Percentiles rank a stretch among this genome's conserved stretches.
Evolutionary conservation across 139 green algal species (phyloP).

Genomic region (Parachlorella kessleri): DNA sequence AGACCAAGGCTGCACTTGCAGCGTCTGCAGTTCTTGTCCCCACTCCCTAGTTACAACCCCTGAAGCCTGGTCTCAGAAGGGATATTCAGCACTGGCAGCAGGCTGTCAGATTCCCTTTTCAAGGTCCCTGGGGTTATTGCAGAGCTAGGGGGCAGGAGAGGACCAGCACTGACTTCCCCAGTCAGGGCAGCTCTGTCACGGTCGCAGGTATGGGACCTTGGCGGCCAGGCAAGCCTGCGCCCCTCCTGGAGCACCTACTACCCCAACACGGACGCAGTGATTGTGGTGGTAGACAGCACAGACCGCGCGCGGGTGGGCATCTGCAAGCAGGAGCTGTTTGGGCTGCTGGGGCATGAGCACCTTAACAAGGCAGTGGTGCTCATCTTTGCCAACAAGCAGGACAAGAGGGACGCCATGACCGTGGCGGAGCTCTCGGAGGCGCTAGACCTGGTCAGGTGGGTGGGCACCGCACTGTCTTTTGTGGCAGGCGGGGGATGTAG

Average conservation of each 20-base stretch:
- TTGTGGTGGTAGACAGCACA: slow-evolving; percentile 85
- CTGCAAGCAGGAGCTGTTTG: slow-evolving; percentile 77
- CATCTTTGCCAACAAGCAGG: slow-evolving; percentile 92
- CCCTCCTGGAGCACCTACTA: slow-evolving; percentile 92
- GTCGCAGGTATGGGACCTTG: slow-evolving; percentile 86
- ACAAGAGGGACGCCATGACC: slow-evolving; percentile 67
- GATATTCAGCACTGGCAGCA: not conserved
- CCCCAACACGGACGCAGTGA: slow-evolving; percentile 79
- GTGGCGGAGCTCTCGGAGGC: slow-evolving; percentile 71
- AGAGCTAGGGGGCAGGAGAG: too few species aligned
- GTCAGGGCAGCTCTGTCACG: too few species aligned
- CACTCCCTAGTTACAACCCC: too few species aligned
- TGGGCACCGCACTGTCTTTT: too few species aligned
- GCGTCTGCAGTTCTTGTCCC: not conserved
- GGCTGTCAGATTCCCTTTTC: slow-evolving; percentile 4
- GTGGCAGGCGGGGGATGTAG: too few species aligned
- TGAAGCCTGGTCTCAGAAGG: not conserved
- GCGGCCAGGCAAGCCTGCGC: slow-evolving; percentile 86
- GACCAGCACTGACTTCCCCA: too few species aligned
- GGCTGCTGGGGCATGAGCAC: slow-evolving; percentile 75
- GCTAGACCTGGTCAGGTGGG: slow-evolving; percentile 59
- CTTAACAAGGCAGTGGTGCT: slow-evolving; percentile 67
- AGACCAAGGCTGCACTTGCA: not conserved
- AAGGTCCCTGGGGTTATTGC: not conserved
- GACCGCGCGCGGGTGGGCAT: slow-evolving; percentile 82